These are phyloP conservation scores for Syzygium malaccense DNA, from an alignment of 441 rosid species.

Conservation along the genomic window DNA sequence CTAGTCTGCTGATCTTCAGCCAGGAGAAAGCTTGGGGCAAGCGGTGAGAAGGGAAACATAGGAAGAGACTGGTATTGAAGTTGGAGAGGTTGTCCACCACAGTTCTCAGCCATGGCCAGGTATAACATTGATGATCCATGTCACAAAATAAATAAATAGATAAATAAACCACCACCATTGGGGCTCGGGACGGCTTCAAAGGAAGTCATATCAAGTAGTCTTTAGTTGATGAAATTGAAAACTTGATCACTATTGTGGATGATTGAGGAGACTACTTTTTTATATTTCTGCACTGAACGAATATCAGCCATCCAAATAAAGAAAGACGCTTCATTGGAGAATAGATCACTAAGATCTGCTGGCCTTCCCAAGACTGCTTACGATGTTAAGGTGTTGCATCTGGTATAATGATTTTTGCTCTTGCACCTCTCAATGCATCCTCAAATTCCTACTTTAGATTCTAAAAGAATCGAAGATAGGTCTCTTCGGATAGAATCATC, in stretches of 20 bases:
- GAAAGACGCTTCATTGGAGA: neutral
- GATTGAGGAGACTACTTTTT: neutral
- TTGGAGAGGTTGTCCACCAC: conserved; percentile 82
- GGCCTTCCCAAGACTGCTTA: neutral
- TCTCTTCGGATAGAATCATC: neutral
- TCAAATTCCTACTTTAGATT: neutral
- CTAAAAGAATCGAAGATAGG: neutral
- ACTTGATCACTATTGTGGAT: neutral
- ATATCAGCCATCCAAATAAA: neutral
- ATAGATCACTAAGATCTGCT: neutral
- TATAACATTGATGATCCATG: conserved; percentile 3
- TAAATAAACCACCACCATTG: neutral
- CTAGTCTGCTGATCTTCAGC: conserved; percentile 33
- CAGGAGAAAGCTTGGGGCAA: conserved; percentile 98
- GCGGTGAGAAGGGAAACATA: conserved; percentile 93
- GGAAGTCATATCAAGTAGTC: neutral
- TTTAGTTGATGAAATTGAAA: neutral
- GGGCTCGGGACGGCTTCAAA: neutral
- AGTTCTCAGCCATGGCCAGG: conserved; percentile 99
- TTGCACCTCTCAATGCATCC: neutral
- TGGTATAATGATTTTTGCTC: neutral
- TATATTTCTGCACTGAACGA: neutral
- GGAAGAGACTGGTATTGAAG: conserved; percentile 96
- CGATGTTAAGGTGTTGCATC: neutral
- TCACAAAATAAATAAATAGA: neutral